Evolutionary conservation across 2,329 filamentous ascomycete genomes (phyloP).

Genomic region (Trematosphaeria pertusa): DNA sequence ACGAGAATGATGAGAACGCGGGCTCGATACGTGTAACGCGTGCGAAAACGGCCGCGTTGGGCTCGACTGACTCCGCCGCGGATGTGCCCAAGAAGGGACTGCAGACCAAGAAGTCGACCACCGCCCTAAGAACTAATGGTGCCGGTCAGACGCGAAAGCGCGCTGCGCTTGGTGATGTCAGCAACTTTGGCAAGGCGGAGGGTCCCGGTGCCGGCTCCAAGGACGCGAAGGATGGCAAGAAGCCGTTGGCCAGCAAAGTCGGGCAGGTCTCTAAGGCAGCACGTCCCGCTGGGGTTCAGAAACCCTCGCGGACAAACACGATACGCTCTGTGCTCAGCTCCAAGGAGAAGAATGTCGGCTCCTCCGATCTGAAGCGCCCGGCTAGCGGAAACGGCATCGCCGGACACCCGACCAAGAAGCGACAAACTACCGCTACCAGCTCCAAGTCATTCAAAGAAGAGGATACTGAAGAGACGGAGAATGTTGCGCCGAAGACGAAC

Average conservation of each 20-base stretch:
- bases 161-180: constrained; percentile 88
- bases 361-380: constrained; percentile 72
- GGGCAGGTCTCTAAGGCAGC: constrained; percentile 78
- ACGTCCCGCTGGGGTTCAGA: constrained; percentile 83
- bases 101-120: constrained; percentile 53
- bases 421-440: constrained; percentile 61
- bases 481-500: constrained; percentile 61
- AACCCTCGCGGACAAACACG: constrained; percentile 66
- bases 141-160: constrained; percentile 69
- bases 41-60: constrained; percentile 82
- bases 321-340: constrained; percentile 68
- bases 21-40: constrained; percentile 84
- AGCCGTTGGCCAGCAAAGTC: constrained; percentile 64
- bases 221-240: constrained; percentile 71
- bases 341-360: constrained; percentile 73
- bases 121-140: constrained; percentile 45
- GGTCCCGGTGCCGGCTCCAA: constrained; percentile 46
- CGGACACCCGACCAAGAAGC: constrained; percentile 71
- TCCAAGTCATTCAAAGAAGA: constrained; percentile 60
- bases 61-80: constrained; percentile 59
- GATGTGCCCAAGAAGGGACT: constrained; percentile 63
- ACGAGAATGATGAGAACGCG: constrained; percentile 93
- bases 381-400: constrained; percentile 75
- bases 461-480: constrained; percentile 63
- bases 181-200: constrained; percentile 87